Evolutionary conservation across 352 stramenopile species (phyloP), one percentile per base, ranked within the genome.

Genomic region (Phytophthora foliorum): DNA sequence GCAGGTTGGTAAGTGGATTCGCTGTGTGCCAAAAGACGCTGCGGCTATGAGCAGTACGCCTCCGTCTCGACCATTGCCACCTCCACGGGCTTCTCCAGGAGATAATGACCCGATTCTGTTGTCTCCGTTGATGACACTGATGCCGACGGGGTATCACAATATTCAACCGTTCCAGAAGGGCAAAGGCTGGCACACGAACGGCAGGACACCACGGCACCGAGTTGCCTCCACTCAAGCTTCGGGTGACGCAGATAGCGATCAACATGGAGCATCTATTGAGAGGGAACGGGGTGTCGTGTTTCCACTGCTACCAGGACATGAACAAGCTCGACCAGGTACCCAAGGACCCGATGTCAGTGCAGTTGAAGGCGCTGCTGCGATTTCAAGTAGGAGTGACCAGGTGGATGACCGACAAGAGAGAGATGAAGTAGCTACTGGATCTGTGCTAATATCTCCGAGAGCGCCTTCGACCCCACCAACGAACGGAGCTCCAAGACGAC

Each of bases 141-240:
- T 90, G 34, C 82, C 84, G 2, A 90, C 77, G 2, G 84, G 84
- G 0, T 91, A 91, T 56, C 81, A 82, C 39, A 81, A 90, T 52
- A 80, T 92, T n/a, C 81, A 90, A 45, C 84, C 79, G 9, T 83
- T 92, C 67, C 82, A 89, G 29, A 86, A 83, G 25, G 84, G 82
- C 51, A 73, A 84, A 67, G 81, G 81, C 10, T 92, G 84, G 82
- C 84, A 91, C 60, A 69, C 72, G 51, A 92, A 92, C 29, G 84
- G 84, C 9, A 70, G 72, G 39, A 64, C 56, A 0, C 38, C 62
- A 16, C 19, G 67, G 24, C 55, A 60, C 45, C 62, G 63, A 38
- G 50, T 21, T 19, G 62, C 46, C 1, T 62, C 52, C 7, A 58
- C 55, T 17, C 59, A 62, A 70, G 34, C 59, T 46, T 63, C 51